Conservation (phyloP, 2,329 filamentous ascomycete genomes). For the Ophiostoma sp. region DNA sequence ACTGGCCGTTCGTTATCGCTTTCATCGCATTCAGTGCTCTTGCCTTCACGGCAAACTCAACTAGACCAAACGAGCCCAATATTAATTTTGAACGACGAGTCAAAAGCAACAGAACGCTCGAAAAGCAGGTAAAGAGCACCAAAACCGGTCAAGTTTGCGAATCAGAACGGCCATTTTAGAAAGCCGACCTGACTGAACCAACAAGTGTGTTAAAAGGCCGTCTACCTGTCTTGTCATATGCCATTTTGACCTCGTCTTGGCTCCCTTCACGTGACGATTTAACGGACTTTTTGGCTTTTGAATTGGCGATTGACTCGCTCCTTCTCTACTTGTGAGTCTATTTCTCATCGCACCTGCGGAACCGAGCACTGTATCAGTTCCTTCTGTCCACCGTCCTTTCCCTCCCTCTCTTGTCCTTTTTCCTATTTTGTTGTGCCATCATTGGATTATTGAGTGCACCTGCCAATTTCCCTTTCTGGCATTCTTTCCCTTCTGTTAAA, state of each 20-base stretch:
- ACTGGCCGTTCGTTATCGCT: not conserved
- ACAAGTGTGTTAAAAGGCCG: not conserved
- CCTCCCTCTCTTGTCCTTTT: not conserved
- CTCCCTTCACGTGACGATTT: not conserved
- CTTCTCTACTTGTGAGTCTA: not conserved
- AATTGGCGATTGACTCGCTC: not conserved
- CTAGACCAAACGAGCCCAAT: not conserved
- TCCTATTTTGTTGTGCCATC: not conserved
- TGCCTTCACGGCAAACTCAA: not conserved
- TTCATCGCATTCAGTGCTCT: not conserved
- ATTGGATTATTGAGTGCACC: not conserved
- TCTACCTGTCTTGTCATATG: not conserved
- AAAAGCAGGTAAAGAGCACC: not conserved
- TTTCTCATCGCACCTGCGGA: not conserved
- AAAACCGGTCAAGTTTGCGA: constrained; percentile 3
- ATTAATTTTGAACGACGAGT: not conserved
- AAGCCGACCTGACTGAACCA: not conserved
- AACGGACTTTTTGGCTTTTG: not conserved
- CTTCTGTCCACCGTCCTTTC: not conserved
- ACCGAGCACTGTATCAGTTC: not conserved
- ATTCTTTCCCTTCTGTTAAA: not conserved
- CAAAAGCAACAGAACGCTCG: not conserved
- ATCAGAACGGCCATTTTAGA: not conserved
- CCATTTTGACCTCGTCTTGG: not conserved
- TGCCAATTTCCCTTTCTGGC: not conserved